Conservation (phyloP, 2,329 filamentous ascomycete species). For the Plenodomus lindquistii region DNA sequence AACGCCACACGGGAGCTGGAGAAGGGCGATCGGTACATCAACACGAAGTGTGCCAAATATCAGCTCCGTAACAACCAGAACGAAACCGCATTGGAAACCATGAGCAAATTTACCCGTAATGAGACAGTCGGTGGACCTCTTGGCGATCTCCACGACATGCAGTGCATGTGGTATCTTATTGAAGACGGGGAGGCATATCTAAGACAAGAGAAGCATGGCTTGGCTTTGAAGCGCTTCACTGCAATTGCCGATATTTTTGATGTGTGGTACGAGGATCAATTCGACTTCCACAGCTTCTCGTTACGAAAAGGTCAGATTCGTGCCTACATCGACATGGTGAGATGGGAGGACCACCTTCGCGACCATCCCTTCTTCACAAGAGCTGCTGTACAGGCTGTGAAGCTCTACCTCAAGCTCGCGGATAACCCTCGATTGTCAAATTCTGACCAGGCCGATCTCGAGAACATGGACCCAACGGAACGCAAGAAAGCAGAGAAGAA, state of each 20-base stretch:
- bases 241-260: conserved; percentile 91
- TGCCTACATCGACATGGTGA: conserved; percentile 93
- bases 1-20: conserved; percentile 84
- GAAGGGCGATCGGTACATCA: conserved; percentile 92
- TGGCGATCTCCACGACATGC: conserved; percentile 94
- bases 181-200: conserved; percentile 92
- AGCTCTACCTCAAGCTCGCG: conserved; percentile 76
- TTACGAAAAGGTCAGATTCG: conserved; percentile 95
- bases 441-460: conserved; percentile 61
- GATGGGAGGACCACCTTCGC: conserved; percentile 89
- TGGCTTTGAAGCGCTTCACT: conserved; percentile 91
- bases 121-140: conserved; percentile 87
- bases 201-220: conserved; percentile 77
- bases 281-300: conserved; percentile 98
- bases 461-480: conserved; percentile 61
- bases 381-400: conserved; percentile 78
- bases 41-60: conserved; percentile 97
- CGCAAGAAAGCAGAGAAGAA: conserved; percentile 89
- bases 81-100: conserved; percentile 81
- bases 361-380: conserved; percentile 92
- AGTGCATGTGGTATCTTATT: conserved; percentile 95
- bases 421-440: conserved; percentile 73
- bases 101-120: conserved; percentile 91
- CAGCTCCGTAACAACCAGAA: conserved; percentile 91
- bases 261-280: conserved; percentile 97